These are phyloP conservation scores for Rhodamnia rubescens DNA, from an alignment of 345 rosid species.

Conservation along the genomic window DNA sequence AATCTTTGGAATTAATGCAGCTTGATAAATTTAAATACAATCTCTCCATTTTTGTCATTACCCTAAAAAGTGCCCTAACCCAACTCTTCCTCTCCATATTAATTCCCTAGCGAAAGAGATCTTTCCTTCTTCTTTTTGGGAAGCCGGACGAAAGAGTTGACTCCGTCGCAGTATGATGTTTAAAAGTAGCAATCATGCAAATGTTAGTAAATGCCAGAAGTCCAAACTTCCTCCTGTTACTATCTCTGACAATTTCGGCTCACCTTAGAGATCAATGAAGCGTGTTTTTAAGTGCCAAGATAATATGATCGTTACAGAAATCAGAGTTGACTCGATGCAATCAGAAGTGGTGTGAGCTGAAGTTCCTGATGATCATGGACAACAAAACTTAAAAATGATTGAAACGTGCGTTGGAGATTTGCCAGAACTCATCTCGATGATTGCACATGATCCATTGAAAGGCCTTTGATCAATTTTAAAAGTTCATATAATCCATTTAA, in stretches of 20 bases:
- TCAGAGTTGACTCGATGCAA: not conserved
- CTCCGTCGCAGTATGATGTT: not conserved
- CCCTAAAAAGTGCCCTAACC: not conserved
- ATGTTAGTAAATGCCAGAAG: not conserved
- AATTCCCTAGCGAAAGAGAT: not conserved
- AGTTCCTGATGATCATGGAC: not conserved
- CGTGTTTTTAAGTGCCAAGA: not conserved
- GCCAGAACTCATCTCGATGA: not conserved
- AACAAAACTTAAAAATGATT: not conserved
- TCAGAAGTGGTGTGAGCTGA: not conserved
- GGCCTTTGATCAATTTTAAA: not conserved
- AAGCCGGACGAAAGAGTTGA: not conserved
- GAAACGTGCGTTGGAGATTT: not conserved
- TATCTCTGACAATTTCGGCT: not conserved
- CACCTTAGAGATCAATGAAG: not conserved
- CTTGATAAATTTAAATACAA: not conserved
- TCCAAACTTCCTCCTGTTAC: not conserved
- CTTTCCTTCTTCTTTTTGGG: not conserved
- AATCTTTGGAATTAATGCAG: not conserved
- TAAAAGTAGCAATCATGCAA: not conserved
- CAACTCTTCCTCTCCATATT: not conserved
- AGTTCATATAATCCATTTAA: not conserved
- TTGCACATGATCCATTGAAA: not conserved
- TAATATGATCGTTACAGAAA: not conserved
- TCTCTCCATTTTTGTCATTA: not conserved